Percentiles rank a stretch among this genome's conserved stretches.
These are phyloP conservation scores for Yamadazyma oceani DNA, from an alignment of 1,139 yeast genomes.

Conservation along the genomic window DNA sequence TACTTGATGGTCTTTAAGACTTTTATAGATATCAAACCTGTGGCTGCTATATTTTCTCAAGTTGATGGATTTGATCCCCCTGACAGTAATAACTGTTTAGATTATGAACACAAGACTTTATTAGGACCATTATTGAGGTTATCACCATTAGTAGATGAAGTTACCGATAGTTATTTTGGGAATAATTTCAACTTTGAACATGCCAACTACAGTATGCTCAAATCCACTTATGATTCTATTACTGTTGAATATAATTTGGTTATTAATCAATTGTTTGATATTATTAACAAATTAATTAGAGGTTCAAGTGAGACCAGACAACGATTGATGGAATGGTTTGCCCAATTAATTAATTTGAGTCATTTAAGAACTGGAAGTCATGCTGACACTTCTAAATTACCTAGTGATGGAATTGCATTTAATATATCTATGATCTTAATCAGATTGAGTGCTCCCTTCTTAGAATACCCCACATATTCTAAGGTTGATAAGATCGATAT, in stretches of 20 bases:
- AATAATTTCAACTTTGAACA: slow-evolving; percentile 41
- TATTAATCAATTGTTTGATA: slow-evolving; percentile 60
- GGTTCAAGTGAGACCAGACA: slow-evolving; percentile 66
- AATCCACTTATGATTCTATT: slow-evolving; percentile 52
- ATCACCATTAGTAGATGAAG: slow-evolving; percentile 62
- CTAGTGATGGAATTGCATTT: slow-evolving; percentile 81
- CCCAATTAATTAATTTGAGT: slow-evolving; percentile 69
- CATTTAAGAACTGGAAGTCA: slow-evolving; percentile 89
- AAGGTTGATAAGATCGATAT: slow-evolving; percentile 78
- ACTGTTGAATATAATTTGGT: slow-evolving; percentile 60
- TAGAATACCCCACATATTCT: slow-evolving; percentile 56
- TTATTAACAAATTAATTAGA: slow-evolving; percentile 75
- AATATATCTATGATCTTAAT: slow-evolving; percentile 70
- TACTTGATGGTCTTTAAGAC: slow-evolving; percentile 57
- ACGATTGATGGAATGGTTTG: slow-evolving; percentile 66
- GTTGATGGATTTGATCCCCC: slow-evolving; percentile 56
- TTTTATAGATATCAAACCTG: slow-evolving; percentile 59
- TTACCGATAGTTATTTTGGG: slow-evolving; percentile 47
- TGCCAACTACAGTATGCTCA: slow-evolving; percentile 41
- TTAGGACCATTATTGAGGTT: slow-evolving; percentile 77
- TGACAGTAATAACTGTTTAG: slow-evolving; percentile 39
- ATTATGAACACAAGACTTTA: slow-evolving; percentile 60
- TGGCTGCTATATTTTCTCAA: slow-evolving; percentile 60
- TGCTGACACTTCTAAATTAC: slow-evolving; percentile 63
- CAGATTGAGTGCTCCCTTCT: slow-evolving; percentile 79